Percentiles rank a stretch among this genome's conserved stretches.
phyloP scores from a whole-genome alignment of 2,329 filamentous ascomycete species.

The Coniochaeta sp. region DNA sequence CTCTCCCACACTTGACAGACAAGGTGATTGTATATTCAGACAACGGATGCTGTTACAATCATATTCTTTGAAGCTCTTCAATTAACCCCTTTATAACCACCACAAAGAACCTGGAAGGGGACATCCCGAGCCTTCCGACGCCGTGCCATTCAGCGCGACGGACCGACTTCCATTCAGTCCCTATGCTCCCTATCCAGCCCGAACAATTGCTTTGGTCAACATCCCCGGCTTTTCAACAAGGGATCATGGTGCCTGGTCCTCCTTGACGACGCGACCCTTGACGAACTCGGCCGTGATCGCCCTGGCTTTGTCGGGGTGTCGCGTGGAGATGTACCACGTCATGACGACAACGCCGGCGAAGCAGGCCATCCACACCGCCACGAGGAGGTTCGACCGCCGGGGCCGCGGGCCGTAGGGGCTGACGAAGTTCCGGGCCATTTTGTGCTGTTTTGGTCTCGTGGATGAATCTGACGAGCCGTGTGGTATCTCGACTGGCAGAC shows the following conservation, averaged over 20 bases:
- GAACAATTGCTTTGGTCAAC: too few species aligned
- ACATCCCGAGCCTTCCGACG: neutral
- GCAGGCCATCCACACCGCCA: constrained; percentile 12
- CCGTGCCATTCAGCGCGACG: neutral
- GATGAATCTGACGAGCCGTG: neutral
- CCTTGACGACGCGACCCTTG: neutral
- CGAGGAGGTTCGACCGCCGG: constrained; percentile 10
- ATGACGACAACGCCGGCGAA: constrained; percentile 12
- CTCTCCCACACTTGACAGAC: neutral
- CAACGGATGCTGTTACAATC: neutral
- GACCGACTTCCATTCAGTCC: neutral
- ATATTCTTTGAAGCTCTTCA: neutral
- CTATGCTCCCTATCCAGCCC: neutral
- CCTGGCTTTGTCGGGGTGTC: constrained; percentile 7
- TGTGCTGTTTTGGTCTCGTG: neutral
- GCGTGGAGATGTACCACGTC: constrained; percentile 14
- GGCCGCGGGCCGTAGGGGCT: constrained; percentile 11
- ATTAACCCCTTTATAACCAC: neutral
- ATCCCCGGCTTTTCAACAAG: neutral
- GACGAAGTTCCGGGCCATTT: constrained; percentile 7
- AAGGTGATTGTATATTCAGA: neutral
- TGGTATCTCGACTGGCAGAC: neutral
- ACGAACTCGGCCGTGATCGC: constrained; percentile 10
- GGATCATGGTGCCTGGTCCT: neutral
- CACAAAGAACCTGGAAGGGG: neutral